phyloP scores from a whole-genome alignment of 1,139 yeast genomes.

The Yamadazyma diddensiae region DNA sequence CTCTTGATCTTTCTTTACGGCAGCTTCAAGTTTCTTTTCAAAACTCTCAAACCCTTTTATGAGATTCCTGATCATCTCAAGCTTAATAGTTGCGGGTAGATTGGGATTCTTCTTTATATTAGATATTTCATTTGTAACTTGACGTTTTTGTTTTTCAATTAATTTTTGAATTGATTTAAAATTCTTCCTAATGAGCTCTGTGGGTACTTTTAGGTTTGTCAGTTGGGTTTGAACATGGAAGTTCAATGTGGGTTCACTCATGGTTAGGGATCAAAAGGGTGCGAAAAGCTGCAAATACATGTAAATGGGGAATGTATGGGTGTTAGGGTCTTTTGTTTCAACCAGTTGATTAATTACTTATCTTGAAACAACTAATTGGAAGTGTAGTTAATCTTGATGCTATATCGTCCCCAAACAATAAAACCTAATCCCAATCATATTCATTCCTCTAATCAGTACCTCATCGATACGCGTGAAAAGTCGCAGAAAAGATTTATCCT shows the following conservation, averaged over 20 bases:
- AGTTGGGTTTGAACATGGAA: constrained; percentile 44
- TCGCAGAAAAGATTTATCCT: constrained; percentile 1
- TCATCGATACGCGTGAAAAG: constrained; percentile 1
- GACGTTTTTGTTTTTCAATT: constrained; percentile 53
- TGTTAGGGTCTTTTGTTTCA: no score
- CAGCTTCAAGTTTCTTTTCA: constrained; percentile 38
- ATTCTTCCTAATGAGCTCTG: constrained; percentile 57
- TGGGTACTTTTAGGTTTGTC: constrained; percentile 60
- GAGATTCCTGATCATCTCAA: constrained; percentile 32
- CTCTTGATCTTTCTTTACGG: constrained; percentile 49
- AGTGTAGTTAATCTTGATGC: no score
- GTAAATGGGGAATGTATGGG: no score
- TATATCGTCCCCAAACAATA: no score
- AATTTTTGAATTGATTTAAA: constrained; percentile 54
- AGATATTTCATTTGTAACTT: constrained; percentile 36
- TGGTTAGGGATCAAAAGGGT: constrained; percentile 7
- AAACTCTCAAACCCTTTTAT: constrained; percentile 47
- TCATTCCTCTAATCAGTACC: no score
- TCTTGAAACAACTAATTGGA: no score
- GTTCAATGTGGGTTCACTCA: constrained; percentile 42
- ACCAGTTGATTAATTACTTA: no score
- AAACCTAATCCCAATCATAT: no score
- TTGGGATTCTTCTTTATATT: constrained; percentile 29
- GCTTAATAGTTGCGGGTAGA: constrained; percentile 22
- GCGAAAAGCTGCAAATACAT: no score